phyloP scores from a whole-genome alignment of 805 yeast genomes.

The Yarrowia deformans region DNA sequence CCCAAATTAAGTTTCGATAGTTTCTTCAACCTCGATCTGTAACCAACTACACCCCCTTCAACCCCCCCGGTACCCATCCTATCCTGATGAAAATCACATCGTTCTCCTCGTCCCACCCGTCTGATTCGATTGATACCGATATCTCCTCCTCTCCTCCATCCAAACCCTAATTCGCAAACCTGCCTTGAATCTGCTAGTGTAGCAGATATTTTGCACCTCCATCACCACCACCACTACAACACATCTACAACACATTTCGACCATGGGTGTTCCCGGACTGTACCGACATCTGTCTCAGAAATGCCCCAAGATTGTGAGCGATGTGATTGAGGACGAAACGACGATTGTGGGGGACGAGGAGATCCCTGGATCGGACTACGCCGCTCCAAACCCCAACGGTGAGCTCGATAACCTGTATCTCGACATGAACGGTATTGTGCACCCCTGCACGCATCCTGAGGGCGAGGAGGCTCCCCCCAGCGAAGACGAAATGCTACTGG shows the following conservation, averaged over 20 bases:
- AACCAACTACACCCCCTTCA: neutral
- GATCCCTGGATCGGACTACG: conserved; percentile 66
- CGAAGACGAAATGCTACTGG: conserved; percentile 96
- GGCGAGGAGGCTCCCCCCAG: conserved; percentile 94
- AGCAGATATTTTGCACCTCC: neutral
- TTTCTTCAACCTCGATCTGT: neutral
- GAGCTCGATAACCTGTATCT: conserved; percentile 91
- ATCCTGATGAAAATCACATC: neutral
- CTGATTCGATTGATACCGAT: neutral
- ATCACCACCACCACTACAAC: neutral
- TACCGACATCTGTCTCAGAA: conserved; percentile 94
- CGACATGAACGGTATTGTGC: conserved; percentile 99
- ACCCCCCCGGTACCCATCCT: neutral
- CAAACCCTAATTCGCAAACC: neutral
- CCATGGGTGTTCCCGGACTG: conserved; percentile 90
- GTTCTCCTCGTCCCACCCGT: neutral
- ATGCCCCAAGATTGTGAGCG: conserved; percentile 92
- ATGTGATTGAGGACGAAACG: conserved; percentile 78
- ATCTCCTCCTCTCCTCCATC: neutral
- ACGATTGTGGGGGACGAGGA: conserved; percentile 63
- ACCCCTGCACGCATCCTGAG: conserved; percentile 99
- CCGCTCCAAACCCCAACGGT: conserved; percentile 89
- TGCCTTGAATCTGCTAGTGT: neutral
- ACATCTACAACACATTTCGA: neutral
- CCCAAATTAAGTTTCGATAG: neutral